Conservation (phyloP, 179 eudicot genomes). For the Sideroxylon spinosum region DNA sequence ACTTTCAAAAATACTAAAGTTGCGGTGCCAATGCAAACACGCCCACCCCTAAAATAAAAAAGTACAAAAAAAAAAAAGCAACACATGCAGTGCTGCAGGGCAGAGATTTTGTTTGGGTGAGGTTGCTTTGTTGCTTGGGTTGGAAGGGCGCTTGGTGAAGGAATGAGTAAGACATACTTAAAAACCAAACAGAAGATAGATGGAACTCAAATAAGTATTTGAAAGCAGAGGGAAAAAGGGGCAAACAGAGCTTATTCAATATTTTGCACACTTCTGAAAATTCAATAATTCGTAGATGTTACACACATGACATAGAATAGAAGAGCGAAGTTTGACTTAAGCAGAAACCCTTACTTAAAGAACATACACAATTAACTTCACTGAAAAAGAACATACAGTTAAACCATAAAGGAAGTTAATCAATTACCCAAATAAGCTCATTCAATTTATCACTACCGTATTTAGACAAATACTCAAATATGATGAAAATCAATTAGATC, state of each 20-base stretch:
- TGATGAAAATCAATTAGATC: neutral
- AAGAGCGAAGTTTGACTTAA: no score
- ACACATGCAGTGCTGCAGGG: neutral
- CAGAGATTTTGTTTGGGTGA: neutral
- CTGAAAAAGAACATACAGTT: neutral
- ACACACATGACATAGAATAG: no score
- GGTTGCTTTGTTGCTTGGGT: neutral
- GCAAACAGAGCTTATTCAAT: neutral
- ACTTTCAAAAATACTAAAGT: neutral
- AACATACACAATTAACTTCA: no score
- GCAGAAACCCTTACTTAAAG: no score
- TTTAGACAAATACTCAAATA: neutral
- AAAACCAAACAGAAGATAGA: neutral
- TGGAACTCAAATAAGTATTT: neutral
- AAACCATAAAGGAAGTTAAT: neutral
- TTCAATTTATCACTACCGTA: neutral
- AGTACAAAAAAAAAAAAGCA: no score
- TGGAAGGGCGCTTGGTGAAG: neutral
- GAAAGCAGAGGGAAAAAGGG: neutral
- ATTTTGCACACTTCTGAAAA: no score
- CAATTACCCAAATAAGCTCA: neutral
- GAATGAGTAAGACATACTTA: neutral
- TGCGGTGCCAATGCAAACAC: neutral
- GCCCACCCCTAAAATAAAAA: neutral
- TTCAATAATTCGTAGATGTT: no score